phyloP scores from a whole-genome alignment of 2,329 filamentous ascomycete genomes.

The Cercospora brassicicola region DNA sequence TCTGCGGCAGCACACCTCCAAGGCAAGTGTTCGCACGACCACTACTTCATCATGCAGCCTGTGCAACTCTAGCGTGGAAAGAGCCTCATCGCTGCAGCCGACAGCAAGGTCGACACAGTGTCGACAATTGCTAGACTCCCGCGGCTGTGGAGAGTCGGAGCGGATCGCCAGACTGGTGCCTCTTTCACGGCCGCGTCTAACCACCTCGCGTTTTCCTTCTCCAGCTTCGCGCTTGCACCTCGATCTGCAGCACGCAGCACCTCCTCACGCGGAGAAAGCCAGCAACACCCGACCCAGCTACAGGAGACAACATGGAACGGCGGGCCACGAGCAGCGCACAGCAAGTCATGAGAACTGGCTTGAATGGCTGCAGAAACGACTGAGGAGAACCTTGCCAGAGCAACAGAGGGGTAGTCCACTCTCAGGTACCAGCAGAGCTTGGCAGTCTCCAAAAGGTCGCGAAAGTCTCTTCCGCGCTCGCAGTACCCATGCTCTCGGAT shows the following conservation, averaged over 20 bases:
- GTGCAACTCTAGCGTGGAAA: neutral
- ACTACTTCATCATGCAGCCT: neutral
- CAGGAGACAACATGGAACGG: neutral
- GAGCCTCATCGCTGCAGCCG: neutral
- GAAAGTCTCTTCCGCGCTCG: neutral
- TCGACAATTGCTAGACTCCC: neutral
- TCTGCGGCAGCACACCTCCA: constrained; percentile 8
- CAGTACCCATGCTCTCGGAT: neutral
- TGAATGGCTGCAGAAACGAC: constrained; percentile 1
- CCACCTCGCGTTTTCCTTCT: neutral
- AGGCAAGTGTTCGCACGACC: constrained; percentile 24
- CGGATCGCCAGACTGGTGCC: neutral
- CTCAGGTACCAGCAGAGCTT: neutral
- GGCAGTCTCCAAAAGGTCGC: neutral
- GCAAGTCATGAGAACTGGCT: neutral
- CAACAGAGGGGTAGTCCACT: constrained; percentile 8
- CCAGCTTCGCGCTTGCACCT: neutral
- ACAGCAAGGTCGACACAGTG: neutral
- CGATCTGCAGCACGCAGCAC: constrained; percentile 2
- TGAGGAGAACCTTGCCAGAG: constrained; percentile 15
- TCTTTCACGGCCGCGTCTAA: neutral
- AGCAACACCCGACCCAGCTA: neutral
- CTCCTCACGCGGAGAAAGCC: constrained; percentile 5
- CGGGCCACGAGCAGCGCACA: neutral
- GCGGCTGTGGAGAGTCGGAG: neutral